These are phyloP conservation scores for Peziza echinospora DNA, from an alignment of 495 filamentous ascomycete genomes.

Conservation along the genomic window DNA sequence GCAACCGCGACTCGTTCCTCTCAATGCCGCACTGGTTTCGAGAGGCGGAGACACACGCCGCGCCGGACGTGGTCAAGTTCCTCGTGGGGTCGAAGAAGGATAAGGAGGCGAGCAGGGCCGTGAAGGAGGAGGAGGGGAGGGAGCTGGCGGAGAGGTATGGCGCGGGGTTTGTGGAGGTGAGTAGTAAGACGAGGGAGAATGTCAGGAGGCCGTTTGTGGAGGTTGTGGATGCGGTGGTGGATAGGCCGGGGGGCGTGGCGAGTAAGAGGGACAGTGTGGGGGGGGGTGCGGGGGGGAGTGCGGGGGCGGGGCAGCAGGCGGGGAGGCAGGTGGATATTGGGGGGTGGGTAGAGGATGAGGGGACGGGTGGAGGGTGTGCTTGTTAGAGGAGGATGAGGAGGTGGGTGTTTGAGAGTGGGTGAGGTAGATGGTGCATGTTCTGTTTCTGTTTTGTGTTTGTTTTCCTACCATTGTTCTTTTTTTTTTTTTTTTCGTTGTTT, in stretches of 20 bases:
- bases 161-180: conserved; percentile 33
- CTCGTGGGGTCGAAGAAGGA: conserved; percentile 37
- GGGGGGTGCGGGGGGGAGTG: neutral
- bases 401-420: too few relatives aligned
- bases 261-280: conserved; percentile 10
- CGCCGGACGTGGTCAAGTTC: conserved; percentile 30
- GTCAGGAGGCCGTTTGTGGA: conserved; percentile 33
- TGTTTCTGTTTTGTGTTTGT: too few relatives aligned
- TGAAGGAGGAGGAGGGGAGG: conserved; percentile 29
- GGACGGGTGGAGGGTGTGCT: too few relatives aligned
- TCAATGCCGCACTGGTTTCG: conserved; percentile 37
- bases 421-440: too few relatives aligned
- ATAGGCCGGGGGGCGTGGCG: conserved; percentile 24
- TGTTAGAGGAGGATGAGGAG: too few relatives aligned
- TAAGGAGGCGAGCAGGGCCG: conserved; percentile 27
- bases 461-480: too few relatives aligned
- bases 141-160: conserved; percentile 29
- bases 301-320: neutral
- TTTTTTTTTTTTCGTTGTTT: too few relatives aligned
- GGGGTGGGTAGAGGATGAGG: too few relatives aligned
- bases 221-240: conserved; percentile 31
- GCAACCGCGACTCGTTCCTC: conserved; percentile 31
- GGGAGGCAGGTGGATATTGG: neutral
- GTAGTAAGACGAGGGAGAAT: conserved; percentile 33
- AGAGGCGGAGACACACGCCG: conserved; percentile 33